Percentiles rank a stretch among this genome's conserved stretches.
Conservation (phyloP, 1,284 basidiomycete species). For the Anthracocystis setariae region DNA sequence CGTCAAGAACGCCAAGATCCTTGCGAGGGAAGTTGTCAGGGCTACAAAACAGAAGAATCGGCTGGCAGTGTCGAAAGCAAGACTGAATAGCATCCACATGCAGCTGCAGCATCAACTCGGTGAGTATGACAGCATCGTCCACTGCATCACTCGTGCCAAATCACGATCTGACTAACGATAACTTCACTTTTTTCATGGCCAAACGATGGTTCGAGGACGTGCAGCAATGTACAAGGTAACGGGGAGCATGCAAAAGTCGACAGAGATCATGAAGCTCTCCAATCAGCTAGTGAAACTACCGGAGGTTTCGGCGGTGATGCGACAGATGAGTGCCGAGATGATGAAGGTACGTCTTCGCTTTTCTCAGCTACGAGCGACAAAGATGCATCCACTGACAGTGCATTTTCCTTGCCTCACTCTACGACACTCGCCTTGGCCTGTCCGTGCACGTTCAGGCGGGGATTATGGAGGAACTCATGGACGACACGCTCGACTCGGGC, state of each 20-base stretch:
- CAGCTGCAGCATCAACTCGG: conserved; percentile 93
- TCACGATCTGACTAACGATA: too few species aligned
- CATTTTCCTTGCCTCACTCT: too few species aligned
- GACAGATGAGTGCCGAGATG: conserved; percentile 99
- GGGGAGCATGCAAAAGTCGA: conserved; percentile 93
- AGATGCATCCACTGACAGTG: not conserved
- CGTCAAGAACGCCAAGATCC: conserved; percentile 87
- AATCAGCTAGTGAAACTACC: conserved; percentile 91
- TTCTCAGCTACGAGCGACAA: too few species aligned
- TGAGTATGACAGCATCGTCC: conserved; percentile 71
- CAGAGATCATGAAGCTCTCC: conserved; percentile 98
- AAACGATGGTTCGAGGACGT: too few species aligned
- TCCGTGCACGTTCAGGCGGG: conserved; percentile 59
- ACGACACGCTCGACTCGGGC: conserved; percentile 69
- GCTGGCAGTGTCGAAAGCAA: conserved; percentile 89
- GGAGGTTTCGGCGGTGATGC: conserved; percentile 90
- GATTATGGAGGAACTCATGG: conserved; percentile 70
- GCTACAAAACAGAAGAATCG: conserved; percentile 94
- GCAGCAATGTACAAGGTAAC: conserved; percentile 96
- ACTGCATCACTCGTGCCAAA: not conserved
- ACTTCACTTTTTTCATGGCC: too few species aligned
- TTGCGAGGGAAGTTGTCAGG: conserved; percentile 92
- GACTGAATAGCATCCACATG: conserved; percentile 87
- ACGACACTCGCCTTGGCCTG: too few species aligned
- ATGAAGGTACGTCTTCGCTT: conserved; percentile 74